Evolutionary conservation across 176 grass and related monocot species (phyloP).

Genomic region (Typha latifolia): DNA sequence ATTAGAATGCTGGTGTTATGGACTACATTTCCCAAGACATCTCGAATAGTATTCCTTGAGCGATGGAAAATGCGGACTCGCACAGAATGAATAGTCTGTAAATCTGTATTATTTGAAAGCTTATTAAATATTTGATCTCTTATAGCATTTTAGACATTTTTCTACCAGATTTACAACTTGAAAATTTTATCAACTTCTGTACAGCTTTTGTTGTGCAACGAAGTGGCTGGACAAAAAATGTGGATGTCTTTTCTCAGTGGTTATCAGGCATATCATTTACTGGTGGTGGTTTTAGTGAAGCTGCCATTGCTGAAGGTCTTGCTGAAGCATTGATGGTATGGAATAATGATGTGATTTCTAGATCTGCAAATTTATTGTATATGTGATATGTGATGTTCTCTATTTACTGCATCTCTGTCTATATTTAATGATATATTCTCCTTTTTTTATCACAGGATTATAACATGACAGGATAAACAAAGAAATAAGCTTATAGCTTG

Average conservation of each 20-base stretch:
- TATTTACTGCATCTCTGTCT: background rate
- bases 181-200: constrained; percentile 1
- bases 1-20: too few species aligned
- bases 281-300: constrained; percentile 74
- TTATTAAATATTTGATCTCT: constrained; percentile 2
- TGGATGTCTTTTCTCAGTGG: constrained; percentile 60
- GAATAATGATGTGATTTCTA: background rate
- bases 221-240: constrained; percentile 93
- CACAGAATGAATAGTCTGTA: too few species aligned
- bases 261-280: constrained; percentile 68
- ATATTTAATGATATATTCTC: background rate
- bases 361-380: background rate
- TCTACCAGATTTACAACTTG: background rate
- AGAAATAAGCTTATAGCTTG: too few species aligned
- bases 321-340: constrained; percentile 72
- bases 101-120: background rate
- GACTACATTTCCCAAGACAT: too few species aligned
- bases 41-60: too few species aligned
- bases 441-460: background rate
- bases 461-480: too few species aligned
- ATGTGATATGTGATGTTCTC: background rate
- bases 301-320: constrained; percentile 80
- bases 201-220: constrained; percentile 69
- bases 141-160: constrained; percentile 5
- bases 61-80: too few species aligned